These are phyloP conservation scores for Thermothelomyces thermophilus DNA, from an alignment of 2,329 filamentous ascomycete species.

Conservation along the genomic window DNA sequence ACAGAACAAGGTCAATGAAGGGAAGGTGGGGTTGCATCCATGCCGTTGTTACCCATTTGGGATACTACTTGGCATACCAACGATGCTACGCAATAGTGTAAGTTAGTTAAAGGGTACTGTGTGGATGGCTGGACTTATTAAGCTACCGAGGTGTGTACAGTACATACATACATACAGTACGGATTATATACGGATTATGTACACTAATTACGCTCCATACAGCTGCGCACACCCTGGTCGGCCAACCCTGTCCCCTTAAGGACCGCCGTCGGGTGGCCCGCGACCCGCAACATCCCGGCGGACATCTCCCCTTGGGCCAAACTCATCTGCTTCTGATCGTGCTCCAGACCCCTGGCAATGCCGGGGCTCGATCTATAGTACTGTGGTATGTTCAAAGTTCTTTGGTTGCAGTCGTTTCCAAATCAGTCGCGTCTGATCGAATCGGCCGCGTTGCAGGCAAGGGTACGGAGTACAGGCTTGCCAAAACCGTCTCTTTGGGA, in stretches of 20 bases:
- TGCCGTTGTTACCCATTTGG: too few species aligned
- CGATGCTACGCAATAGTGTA: too few species aligned
- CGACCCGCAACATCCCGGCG: neutral
- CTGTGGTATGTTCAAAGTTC: too few species aligned
- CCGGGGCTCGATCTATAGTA: neutral
- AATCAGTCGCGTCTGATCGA: constrained; percentile 13
- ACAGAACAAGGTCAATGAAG: neutral
- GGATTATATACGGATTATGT: too few species aligned
- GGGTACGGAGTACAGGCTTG: too few species aligned
- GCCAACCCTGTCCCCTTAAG: neutral
- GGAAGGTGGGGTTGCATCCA: neutral
- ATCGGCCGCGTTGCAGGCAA: constrained; percentile 12
- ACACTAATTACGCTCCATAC: too few species aligned
- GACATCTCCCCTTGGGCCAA: neutral
- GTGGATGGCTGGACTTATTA: too few species aligned
- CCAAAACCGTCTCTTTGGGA: neutral
- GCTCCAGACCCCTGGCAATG: neutral
- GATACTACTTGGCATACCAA: too few species aligned
- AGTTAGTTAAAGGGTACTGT: too few species aligned
- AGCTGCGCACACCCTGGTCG: neutral
- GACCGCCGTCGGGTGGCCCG: neutral
- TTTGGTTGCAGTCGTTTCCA: constrained; percentile 15
- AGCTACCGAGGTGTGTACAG: too few species aligned
- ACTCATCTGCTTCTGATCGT: neutral
- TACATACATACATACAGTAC: too few species aligned